These are phyloP conservation scores for Simplicillium sp. DNA, from an alignment of 2,329 filamentous ascomycete genomes.

Conservation along the genomic window DNA sequence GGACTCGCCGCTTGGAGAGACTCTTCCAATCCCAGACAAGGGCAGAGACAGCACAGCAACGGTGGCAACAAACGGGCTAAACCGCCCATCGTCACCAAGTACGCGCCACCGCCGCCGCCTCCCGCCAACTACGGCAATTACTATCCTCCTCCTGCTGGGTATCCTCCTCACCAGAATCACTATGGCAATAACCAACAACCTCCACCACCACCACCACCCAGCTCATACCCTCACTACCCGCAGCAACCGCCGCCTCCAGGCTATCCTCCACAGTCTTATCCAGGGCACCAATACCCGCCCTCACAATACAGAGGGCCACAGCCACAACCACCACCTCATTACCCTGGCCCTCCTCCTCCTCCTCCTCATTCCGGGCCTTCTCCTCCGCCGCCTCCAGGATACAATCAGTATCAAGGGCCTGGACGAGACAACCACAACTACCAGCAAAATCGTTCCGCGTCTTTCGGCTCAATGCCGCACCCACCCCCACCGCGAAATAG, in stretches of 20 bases:
- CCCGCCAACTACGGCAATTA: background rate
- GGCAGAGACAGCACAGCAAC: slow-evolving; percentile 17
- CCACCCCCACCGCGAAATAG: slow-evolving; percentile 1
- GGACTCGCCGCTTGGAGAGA: slow-evolving; percentile 27
- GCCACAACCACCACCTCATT: slow-evolving; percentile 5
- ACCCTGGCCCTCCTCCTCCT: slow-evolving; percentile 5
- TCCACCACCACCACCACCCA: slow-evolving; percentile 10
- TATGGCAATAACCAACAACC: background rate
- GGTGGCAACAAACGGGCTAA: slow-evolving; percentile 18
- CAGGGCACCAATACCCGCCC: slow-evolving; percentile 4
- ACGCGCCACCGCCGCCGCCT: slow-evolving; percentile 9
- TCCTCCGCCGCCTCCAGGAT: slow-evolving; percentile 5
- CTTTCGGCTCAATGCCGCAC: slow-evolving; percentile 4
- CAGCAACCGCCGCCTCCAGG: slow-evolving; percentile 8
- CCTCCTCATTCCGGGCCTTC: slow-evolving; percentile 9
- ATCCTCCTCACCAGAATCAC: background rate
- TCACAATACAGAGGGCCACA: slow-evolving; percentile 2
- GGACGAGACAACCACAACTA: slow-evolving; percentile 8
- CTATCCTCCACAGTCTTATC: slow-evolving; percentile 7
- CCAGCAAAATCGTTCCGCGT: slow-evolving; percentile 8
- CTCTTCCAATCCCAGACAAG: slow-evolving; percentile 16
- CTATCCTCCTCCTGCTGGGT: slow-evolving; percentile 3
- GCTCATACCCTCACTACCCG: slow-evolving; percentile 16
- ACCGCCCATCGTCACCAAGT: slow-evolving; percentile 11
- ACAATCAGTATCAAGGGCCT: slow-evolving; percentile 10